Evolutionary conservation across 257 asterid species (phyloP), one percentile per base, ranked within the genome.

Genomic region (Solanum pinnatisectum): DNA sequence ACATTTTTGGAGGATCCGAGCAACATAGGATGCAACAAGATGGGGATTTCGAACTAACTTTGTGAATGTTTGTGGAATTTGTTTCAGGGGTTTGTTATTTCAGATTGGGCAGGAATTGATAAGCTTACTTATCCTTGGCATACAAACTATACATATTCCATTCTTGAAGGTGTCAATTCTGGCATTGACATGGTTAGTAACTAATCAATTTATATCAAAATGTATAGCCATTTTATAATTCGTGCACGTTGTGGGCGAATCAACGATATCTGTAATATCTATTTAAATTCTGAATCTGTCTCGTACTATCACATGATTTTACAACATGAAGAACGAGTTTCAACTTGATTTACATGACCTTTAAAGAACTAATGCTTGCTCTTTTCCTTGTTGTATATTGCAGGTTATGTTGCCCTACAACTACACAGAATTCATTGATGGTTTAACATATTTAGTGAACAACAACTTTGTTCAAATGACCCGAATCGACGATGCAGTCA

Each of bases 151-250:
- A 87, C 89, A 82, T 87, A 82, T 59, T 87, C 89, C 83, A 82
- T 87, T 79, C 87, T 81, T 63, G 33, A 82, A 22, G 77, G 82
- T 65, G 77, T 87, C 59, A 81, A 79, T 68, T 83, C 89, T 46
- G 89, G 89, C 67, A 81, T 87, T 82, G 89, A 87, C 79, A 87
- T 87, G 89, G 89, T 87, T 20, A 46, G 89, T 87, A 3, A 36
- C 84, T 77, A 12, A 39, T 22, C 68, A 59, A 22, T 56, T 56
- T 56, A 20, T 20, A 56, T 56, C n/a, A 20, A 56, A 56, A 56
- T 56, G n/a, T 56, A 20, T 56, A 56, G 9, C 65, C 65, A 23
- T 5, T 77, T 37, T 9, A 36, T 74, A 74, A 74, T 36, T 20
- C 1, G 2, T 4, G 82, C 40, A 70, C 11, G 2, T 72, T 72